phyloP scores from a whole-genome alignment of 2,329 filamentous ascomycete genomes.

The Lasiodiplodia citricola region DNA sequence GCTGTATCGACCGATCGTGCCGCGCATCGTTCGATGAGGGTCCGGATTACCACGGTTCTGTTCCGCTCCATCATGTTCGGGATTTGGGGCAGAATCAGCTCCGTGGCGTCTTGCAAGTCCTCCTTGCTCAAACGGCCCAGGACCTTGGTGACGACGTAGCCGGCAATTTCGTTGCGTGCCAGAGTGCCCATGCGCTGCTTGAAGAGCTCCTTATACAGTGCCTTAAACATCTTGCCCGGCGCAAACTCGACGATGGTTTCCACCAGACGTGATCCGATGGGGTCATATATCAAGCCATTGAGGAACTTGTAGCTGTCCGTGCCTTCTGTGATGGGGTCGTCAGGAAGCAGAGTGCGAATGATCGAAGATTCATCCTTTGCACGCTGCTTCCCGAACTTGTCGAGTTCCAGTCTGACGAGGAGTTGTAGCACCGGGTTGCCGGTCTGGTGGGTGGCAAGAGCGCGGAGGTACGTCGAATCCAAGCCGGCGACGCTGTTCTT shows the following conservation, averaged over 20 bases:
- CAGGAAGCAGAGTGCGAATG: slow-evolving; percentile 78
- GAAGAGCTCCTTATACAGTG: slow-evolving; percentile 79
- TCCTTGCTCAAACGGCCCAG: slow-evolving; percentile 86
- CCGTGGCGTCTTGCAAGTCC: slow-evolving; percentile 75
- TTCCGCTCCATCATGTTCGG: slow-evolving; percentile 74
- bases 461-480: slow-evolving; percentile 78
- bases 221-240: slow-evolving; percentile 90
- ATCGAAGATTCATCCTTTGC: slow-evolving; percentile 71
- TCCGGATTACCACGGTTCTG: slow-evolving; percentile 78
- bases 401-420: slow-evolving; percentile 83
- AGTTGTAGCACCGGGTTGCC: slow-evolving; percentile 94
- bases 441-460: slow-evolving; percentile 85
- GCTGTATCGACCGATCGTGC: slow-evolving; percentile 66
- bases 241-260: slow-evolving; percentile 82
- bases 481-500: slow-evolving; percentile 74
- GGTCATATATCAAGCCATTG: slow-evolving; percentile 85
- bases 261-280: slow-evolving; percentile 85
- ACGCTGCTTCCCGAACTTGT: slow-evolving; percentile 70
- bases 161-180: slow-evolving; percentile 86
- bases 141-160: slow-evolving; percentile 83
- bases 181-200: slow-evolving; percentile 79
- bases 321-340: slow-evolving; percentile 74
- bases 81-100: slow-evolving; percentile 74
- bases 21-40: slow-evolving; percentile 80
- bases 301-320: slow-evolving; percentile 80